Percentiles rank a stretch among this genome's conserved stretches.
Conservation (phyloP, 257 asterid species). For the Oldenlandia corymbosa region DNA sequence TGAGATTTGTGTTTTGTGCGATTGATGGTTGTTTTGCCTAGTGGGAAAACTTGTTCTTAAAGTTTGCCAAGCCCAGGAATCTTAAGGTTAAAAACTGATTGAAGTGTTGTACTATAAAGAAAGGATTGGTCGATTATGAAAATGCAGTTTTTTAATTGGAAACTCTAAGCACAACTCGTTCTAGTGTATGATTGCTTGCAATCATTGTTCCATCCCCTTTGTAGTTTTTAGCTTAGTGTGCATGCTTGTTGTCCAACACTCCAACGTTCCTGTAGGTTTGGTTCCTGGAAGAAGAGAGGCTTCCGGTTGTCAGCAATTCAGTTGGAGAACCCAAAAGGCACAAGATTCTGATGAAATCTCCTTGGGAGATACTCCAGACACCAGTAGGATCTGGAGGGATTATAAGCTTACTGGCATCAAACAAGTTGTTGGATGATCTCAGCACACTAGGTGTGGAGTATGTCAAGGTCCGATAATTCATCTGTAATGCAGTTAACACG, state of each 20-base stretch:
- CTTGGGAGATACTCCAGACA: constrained; percentile 81
- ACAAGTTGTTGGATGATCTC: constrained; percentile 52
- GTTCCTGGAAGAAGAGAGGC: constrained; percentile 89
- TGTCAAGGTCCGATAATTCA: constrained; percentile 47
- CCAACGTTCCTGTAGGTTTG: constrained; percentile 47
- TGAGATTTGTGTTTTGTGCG: not conserved
- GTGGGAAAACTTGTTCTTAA: not conserved
- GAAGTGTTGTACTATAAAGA: not conserved
- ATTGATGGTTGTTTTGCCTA: not conserved
- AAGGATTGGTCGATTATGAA: not conserved
- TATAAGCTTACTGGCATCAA: constrained; percentile 57
- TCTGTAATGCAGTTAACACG: not conserved
- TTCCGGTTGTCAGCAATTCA: constrained; percentile 59
- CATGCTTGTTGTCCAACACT: not conserved
- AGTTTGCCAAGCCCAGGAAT: not conserved
- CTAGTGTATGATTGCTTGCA: not conserved
- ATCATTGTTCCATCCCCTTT: not conserved
- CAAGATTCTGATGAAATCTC: constrained; percentile 86
- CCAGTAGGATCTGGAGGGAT: constrained; percentile 84
- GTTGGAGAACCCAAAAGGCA: constrained; percentile 42
- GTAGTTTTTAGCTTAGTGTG: not conserved
- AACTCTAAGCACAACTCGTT: not conserved
- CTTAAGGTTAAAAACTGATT: not conserved
- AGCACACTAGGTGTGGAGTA: constrained; percentile 67
- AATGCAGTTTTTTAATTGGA: not conserved